phyloP scores from a whole-genome alignment of 768 basidiomycete genomes.

The Psilocybe tampanensis region DNA sequence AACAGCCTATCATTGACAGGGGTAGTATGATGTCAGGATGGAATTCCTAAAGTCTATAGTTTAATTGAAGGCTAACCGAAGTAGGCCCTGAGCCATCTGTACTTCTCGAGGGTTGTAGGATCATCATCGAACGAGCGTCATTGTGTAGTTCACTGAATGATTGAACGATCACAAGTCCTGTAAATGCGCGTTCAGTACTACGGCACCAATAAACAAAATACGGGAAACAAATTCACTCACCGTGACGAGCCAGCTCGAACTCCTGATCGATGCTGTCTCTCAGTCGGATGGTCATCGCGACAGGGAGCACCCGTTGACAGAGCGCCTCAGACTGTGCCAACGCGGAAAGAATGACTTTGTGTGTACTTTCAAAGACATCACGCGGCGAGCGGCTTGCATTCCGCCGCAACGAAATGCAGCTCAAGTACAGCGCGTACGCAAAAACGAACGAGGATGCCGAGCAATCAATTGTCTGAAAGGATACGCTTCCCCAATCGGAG shows the following conservation, averaged over 20 bases:
- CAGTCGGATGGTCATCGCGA: constrained; percentile 25
- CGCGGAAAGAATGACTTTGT: constrained; percentile 28
- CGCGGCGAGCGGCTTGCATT: constrained; percentile 21
- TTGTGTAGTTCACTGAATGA: constrained; percentile 21
- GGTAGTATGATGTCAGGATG: no score
- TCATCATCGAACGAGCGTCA: constrained; percentile 17
- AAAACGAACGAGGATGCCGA: constrained; percentile 28
- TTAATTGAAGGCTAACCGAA: constrained; percentile 20
- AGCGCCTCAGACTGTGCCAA: constrained; percentile 26
- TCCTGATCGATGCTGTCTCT: constrained; percentile 23
- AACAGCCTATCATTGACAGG: no score
- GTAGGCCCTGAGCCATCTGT: constrained; percentile 23
- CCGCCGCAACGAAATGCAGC: constrained; percentile 28
- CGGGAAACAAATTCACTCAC: constrained; percentile 16
- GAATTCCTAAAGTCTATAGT: no score
- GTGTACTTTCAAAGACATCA: constrained; percentile 25
- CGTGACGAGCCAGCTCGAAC: constrained; percentile 19
- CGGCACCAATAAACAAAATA: not conserved
- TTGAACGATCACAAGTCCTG: constrained; percentile 25
- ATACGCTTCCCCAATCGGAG: constrained; percentile 19
- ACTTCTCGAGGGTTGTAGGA: constrained; percentile 14
- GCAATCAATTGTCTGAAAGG: constrained; percentile 25
- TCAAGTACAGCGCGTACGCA: constrained; percentile 33
- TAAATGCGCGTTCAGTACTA: not conserved
- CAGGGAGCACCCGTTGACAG: constrained; percentile 27